Percentiles rank a stretch among this genome's conserved stretches.
Conservation (phyloP, 2,329 filamentous ascomycete species). For the Chaetomium sp. region DNA sequence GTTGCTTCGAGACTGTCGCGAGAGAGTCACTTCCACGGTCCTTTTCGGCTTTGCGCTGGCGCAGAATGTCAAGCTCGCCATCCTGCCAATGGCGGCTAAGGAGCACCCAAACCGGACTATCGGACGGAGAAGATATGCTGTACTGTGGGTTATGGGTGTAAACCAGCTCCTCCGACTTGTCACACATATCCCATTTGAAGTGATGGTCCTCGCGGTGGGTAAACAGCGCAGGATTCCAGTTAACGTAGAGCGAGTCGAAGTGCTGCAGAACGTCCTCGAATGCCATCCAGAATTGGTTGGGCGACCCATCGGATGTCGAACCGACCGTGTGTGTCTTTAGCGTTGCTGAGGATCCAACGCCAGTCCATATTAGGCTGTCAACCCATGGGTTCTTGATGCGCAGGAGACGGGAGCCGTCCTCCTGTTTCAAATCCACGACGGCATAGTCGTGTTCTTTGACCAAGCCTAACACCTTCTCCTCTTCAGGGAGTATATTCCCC, state of each 20-base stretch:
- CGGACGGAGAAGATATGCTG: slow-evolving; percentile 52
- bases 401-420: slow-evolving; percentile 57
- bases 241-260: slow-evolving; percentile 93
- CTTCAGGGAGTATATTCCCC: slow-evolving; percentile 67
- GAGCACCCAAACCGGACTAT: slow-evolving; percentile 72
- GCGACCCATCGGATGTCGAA: slow-evolving; percentile 31
- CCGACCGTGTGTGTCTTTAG: slow-evolving; percentile 25
- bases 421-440: slow-evolving; percentile 66
- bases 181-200: slow-evolving; percentile 68
- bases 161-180: slow-evolving; percentile 43
- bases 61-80: slow-evolving; percentile 52
- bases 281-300: slow-evolving; percentile 91
- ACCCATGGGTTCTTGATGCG: slow-evolving; percentile 96
- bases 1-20: slow-evolving; percentile 44
- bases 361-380: slow-evolving; percentile 69
- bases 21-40: slow-evolving; percentile 29
- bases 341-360: slow-evolving; percentile 35
- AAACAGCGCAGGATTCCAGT: slow-evolving; percentile 92
- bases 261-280: slow-evolving; percentile 82
- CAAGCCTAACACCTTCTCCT: slow-evolving; percentile 75
- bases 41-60: slow-evolving; percentile 29
- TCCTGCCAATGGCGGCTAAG: slow-evolving; percentile 80
- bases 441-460: slow-evolving; percentile 93
- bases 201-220: slow-evolving; percentile 78
- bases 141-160: slow-evolving; percentile 66